Evolutionary conservation across 805 yeast genomes (phyloP), one percentile per base, ranked within the genome.

Genomic region (Nakazawaea siamensis): DNA sequence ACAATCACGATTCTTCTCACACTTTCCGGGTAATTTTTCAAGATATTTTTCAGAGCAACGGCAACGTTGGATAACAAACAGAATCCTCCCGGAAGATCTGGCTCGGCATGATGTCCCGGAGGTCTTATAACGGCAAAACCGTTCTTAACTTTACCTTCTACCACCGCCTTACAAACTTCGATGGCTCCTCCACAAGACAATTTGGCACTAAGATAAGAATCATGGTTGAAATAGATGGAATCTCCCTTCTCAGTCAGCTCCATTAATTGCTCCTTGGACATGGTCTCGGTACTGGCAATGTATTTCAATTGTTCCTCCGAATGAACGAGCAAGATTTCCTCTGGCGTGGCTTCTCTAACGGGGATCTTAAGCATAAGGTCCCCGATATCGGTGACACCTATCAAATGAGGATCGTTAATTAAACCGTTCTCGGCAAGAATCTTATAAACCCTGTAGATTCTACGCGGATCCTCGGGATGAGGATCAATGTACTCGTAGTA

Each of bases 61-160:
- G 97, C 96, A 17, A 92, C 99, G 51, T 92, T 92, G 42, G 94
- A 82, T 53, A 92, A 92, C 30, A 92, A 64, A 60, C 98, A 92
- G 54, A 92, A 92, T 11, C 99, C 99, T 31, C 96, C 97, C 0
- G 98, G 94, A 12, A 87, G 66, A 45, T 85, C 92, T 2, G 99
- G 98, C 52, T 94, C 99, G 1, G 98, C 97, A 53, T 92, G 99
- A 61, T 92, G 99, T 5, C 99, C 99, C 0, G 99, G 99, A 2
- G 99, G 99, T 45, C 99, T 74, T 12, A 92, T 95, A 6, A 92
- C 84, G 0, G 98, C 99, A 33, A 92, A 52, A 0, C 97, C 79
- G 53, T 92, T 92, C 51, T 86, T 86, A 20, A 90, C 97, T 37
- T 70, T 64, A 3, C 95, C 94, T 53, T 88, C 97, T 8, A 92